phyloP scores from a whole-genome alignment of 345 rosid genomes.

The Salix arbutifolia region DNA sequence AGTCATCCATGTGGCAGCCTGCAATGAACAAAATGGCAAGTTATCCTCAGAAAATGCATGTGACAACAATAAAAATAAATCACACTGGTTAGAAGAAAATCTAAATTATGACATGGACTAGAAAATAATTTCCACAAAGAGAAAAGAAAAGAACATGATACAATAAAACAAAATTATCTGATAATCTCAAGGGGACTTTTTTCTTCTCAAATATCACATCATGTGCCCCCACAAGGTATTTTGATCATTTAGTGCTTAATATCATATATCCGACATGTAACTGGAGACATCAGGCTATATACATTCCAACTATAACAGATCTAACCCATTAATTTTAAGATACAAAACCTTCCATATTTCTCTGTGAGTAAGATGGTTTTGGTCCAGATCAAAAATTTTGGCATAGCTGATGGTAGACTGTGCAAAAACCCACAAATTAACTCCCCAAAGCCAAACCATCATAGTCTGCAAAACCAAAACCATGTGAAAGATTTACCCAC shows the following conservation, averaged over 20 bases:
- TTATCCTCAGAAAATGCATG: background rate
- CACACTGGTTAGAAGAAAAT: background rate
- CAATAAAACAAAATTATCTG: background rate
- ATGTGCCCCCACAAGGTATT: background rate
- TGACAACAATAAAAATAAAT: background rate
- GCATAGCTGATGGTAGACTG: conserved; percentile 76
- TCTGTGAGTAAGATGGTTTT: conserved; percentile 78
- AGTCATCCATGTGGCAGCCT: conserved; percentile 99
- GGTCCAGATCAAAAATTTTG: conserved; percentile 73
- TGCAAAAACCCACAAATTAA: conserved; percentile 80
- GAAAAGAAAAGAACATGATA: background rate
- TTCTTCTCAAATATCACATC: background rate
- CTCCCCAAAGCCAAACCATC: conserved; percentile 99
- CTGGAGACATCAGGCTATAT: background rate
- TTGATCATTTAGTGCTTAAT: background rate
- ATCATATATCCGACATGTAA: background rate
- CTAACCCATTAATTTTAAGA: background rate
- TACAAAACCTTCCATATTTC: conserved; percentile 91
- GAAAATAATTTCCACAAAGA: background rate
- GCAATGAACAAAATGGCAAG: conserved; percentile 28
- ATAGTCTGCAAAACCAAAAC: conserved; percentile 52
- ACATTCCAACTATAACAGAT: background rate
- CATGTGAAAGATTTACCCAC: conserved; percentile 7
- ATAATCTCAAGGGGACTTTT: background rate
- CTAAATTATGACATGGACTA: background rate